Evolutionary conservation across 352 stramenopile genomes (phyloP).

Genomic region (Phytopythium montanum): DNA sequence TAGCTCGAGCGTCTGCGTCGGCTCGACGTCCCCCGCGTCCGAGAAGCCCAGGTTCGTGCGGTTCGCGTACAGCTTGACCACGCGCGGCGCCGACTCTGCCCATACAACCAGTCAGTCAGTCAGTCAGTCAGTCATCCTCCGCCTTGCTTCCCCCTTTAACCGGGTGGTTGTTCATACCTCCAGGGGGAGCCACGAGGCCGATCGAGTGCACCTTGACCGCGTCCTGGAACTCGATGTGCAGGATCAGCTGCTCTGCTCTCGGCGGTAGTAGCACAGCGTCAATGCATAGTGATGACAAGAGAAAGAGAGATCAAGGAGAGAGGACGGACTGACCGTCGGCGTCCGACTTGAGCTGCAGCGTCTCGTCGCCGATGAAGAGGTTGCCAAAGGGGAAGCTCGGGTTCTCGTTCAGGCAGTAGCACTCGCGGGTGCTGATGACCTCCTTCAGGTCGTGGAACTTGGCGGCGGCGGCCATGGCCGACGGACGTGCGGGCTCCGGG

Average conservation of each 20-base stretch:
- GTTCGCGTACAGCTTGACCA: slow-evolving; percentile 75
- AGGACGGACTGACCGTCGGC: slow-evolving; percentile 41
- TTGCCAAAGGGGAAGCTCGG: slow-evolving; percentile 66
- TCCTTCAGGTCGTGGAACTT: slow-evolving; percentile 68
- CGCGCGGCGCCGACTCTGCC: slow-evolving; percentile 46
- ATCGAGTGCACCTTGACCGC: slow-evolving; percentile 77
- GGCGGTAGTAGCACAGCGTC: neutral
- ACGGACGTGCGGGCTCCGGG: too few relatives aligned
- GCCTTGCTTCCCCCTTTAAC: too few relatives aligned
- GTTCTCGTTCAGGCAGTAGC: slow-evolving; percentile 82
- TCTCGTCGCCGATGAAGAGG: slow-evolving; percentile 75
- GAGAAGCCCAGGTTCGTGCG: slow-evolving; percentile 71
- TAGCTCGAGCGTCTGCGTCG: slow-evolving; percentile 70
- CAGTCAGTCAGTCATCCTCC: neutral
- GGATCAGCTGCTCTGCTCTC: slow-evolving; percentile 64
- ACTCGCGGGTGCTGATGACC: slow-evolving; percentile 49
- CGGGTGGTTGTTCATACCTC: slow-evolving; percentile 19
- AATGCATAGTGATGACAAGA: neutral
- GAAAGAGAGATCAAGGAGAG: neutral
- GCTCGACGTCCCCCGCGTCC: slow-evolving; percentile 61
- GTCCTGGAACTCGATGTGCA: slow-evolving; percentile 83
- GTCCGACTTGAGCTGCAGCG: slow-evolving; percentile 74
- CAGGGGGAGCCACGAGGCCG: slow-evolving; percentile 44
- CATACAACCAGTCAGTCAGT: neutral
- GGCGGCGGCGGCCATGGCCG: slow-evolving; percentile 26